Percentiles rank a stretch among this genome's conserved stretches.
These are phyloP conservation scores for Elasticomyces elasticus DNA, from an alignment of 495 filamentous ascomycete genomes.

Conservation along the genomic window DNA sequence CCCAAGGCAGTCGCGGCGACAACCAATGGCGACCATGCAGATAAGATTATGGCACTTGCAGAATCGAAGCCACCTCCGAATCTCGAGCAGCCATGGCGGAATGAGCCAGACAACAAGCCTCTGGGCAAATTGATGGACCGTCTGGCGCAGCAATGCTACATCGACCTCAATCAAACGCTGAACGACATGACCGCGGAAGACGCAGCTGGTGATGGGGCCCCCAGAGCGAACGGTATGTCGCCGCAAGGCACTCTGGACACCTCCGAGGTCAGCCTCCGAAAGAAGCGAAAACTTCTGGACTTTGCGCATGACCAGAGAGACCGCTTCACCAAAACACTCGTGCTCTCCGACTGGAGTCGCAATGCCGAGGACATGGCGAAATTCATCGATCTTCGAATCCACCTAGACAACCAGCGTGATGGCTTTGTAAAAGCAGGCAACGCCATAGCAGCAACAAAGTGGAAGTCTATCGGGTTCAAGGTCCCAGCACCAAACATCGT, in stretches of 20 bases:
- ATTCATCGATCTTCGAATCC: constrained; percentile 72
- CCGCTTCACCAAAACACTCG: constrained; percentile 81
- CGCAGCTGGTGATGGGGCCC: constrained; percentile 1
- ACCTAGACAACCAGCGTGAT: constrained; percentile 51
- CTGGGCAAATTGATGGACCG: constrained; percentile 50
- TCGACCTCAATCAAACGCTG: constrained; percentile 62
- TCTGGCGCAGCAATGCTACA: constrained; percentile 72
- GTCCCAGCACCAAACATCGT: constrained; percentile 80
- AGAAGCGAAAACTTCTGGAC: constrained; percentile 67
- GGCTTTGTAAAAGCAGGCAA: constrained; percentile 48
- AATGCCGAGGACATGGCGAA: constrained; percentile 65
- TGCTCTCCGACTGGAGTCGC: constrained; percentile 78
- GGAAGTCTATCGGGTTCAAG: constrained; percentile 50
- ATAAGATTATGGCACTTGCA: constrained; percentile 2
- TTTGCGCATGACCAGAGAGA: constrained; percentile 56
- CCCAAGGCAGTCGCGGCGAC: not conserved
- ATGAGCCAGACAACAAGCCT: constrained; percentile 8
- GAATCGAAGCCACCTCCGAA: constrained; percentile 4
- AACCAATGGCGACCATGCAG: constrained; percentile 6
- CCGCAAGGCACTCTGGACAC: constrained; percentile 46
- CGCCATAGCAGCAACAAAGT: constrained; percentile 58
- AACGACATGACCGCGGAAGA: constrained; percentile 48
- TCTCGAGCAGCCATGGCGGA: constrained; percentile 21
- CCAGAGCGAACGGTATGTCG: constrained; percentile 38
- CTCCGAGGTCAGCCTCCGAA: constrained; percentile 53